phyloP scores from a whole-genome alignment of 2,329 filamentous ascomycete species.

The Nemania sp. region DNA sequence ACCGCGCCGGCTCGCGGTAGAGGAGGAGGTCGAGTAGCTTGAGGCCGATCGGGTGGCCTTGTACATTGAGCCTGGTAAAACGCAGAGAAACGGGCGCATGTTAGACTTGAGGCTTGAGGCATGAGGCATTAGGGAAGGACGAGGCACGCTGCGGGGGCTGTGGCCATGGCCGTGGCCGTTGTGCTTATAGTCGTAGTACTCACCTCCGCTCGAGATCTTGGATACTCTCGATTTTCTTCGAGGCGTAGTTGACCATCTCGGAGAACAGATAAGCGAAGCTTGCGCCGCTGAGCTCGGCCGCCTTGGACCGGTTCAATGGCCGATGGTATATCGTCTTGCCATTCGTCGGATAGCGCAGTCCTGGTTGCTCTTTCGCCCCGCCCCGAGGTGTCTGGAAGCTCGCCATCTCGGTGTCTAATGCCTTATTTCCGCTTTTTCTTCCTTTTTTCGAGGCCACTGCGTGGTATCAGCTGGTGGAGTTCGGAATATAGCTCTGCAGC shows the following conservation, averaged over 20 bases:
- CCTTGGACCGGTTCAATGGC: slow-evolving; percentile 86
- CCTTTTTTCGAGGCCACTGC: no score
- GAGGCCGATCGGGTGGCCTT: slow-evolving; percentile 91
- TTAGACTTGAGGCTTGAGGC: slow-evolving; percentile 5
- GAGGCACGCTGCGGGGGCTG: no score
- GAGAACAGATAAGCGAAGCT: slow-evolving; percentile 96
- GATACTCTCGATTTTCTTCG: slow-evolving; percentile 86
- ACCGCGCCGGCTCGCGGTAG: slow-evolving; percentile 73
- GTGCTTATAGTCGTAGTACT: no score
- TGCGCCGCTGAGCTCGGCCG: slow-evolving; percentile 85
- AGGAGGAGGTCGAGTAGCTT: slow-evolving; percentile 94
- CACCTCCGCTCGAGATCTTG: slow-evolving; percentile 91
- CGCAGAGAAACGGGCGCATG: background rate
- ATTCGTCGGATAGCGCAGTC: slow-evolving; percentile 85
- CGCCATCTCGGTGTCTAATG: no score
- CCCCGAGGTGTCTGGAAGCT: slow-evolving; percentile 53
- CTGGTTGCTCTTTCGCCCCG: slow-evolving; percentile 54
- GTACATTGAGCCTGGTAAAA: slow-evolving; percentile 71
- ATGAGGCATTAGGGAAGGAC: background rate
- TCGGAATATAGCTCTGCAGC: no score
- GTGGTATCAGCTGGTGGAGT: no score
- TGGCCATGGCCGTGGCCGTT: no score
- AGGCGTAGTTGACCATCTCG: slow-evolving; percentile 96
- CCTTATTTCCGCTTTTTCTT: no score
- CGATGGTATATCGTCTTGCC: slow-evolving; percentile 98